Conservation (phyloP, 1,284 basidiomycete species). For the Papiliotrema fonsecae region DNA sequence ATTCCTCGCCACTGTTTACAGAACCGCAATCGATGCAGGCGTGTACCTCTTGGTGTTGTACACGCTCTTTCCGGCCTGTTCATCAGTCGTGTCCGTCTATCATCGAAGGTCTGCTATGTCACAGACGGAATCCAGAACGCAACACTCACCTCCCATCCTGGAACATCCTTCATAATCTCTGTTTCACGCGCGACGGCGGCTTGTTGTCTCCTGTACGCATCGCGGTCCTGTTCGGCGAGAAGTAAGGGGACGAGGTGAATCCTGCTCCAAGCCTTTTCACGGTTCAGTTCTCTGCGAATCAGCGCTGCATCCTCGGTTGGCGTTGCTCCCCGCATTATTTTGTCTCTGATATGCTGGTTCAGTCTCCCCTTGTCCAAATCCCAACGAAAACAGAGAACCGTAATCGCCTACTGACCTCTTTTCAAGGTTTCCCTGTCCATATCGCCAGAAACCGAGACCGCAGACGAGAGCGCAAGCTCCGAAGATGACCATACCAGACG, state of each 20-base stretch:
- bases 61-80: slow-evolving; percentile 8
- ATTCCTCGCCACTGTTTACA: background rate
- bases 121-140: background rate
- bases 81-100: background rate
- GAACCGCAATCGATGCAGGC: background rate
- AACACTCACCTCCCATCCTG: slow-evolving; percentile 80
- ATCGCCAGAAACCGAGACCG: slow-evolving; percentile 85
- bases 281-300: slow-evolving; percentile 73
- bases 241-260: slow-evolving; percentile 91
- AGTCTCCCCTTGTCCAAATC: too few species aligned
- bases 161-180: slow-evolving; percentile 94
- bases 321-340: too few species aligned
- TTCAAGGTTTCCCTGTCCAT: slow-evolving; percentile 87
- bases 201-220: slow-evolving; percentile 73
- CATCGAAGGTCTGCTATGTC: background rate
- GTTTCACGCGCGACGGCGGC: slow-evolving; percentile 76
- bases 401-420: slow-evolving; percentile 74
- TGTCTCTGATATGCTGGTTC: too few species aligned
- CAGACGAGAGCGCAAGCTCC: slow-evolving; percentile 78
- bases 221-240: slow-evolving; percentile 88
- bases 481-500: slow-evolving; percentile 80
- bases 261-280: slow-evolving; percentile 93
- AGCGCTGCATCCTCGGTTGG: background rate
- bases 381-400: too few species aligned
- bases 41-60: slow-evolving; percentile 7